A percentile compares a stretch with the other conserved stretches of the same genome.
Evolutionary conservation across 352 stramenopile genomes (phyloP).

Genomic region (Blastocystis sp.): DNA sequence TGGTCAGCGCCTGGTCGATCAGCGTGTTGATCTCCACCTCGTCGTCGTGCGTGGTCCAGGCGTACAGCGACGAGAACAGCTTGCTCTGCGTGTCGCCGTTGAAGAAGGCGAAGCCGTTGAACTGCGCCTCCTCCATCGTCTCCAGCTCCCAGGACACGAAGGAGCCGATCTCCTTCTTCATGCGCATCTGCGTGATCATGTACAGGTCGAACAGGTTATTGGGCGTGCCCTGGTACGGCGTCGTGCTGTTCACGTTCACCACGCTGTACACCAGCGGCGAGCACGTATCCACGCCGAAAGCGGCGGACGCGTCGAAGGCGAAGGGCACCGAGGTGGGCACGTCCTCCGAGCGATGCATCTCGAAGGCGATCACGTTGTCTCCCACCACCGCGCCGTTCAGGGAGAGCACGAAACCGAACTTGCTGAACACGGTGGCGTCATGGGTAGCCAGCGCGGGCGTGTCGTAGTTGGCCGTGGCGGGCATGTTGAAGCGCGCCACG

Average conservation of each 20-base stretch:
- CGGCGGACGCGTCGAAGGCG: constrained; percentile 2
- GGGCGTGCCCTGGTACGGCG: too few species aligned
- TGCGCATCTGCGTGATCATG: neutral
- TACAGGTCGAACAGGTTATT: neutral
- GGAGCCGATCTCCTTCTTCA: neutral
- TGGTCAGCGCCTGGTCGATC: neutral
- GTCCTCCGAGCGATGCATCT: neutral
- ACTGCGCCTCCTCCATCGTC: neutral
- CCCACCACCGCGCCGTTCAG: neutral
- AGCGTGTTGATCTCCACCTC: neutral
- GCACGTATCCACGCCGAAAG: constrained; percentile 32
- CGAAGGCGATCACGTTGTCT: constrained; percentile 42
- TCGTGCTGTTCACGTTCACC: neutral
- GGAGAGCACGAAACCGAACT: constrained; percentile 18
- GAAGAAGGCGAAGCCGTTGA: constrained; percentile 31
- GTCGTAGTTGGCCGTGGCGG: neutral
- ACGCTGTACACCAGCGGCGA: constrained; percentile 2
- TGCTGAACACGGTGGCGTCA: neutral
- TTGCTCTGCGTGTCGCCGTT: neutral
- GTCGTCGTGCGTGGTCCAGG: neutral
- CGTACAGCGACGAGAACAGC: neutral
- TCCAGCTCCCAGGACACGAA: constrained; percentile 26
- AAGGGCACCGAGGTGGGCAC: neutral
- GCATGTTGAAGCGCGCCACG: constrained; percentile 39
- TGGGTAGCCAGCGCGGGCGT: neutral